These are phyloP conservation scores for Saccharomycopsis babjevae DNA, from an alignment of 805 yeast species.

Conservation along the genomic window DNA sequence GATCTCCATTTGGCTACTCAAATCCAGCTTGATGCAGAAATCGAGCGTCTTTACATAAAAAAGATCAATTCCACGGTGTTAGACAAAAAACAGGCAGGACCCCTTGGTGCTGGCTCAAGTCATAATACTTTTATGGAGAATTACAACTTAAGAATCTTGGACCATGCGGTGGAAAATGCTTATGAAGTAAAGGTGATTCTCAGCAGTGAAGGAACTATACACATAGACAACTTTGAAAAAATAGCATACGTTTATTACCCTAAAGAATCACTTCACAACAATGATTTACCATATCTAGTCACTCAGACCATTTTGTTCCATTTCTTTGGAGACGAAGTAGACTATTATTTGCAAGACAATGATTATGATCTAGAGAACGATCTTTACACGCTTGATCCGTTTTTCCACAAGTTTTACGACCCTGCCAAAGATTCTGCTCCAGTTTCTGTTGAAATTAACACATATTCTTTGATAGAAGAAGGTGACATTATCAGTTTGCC, in stretches of 20 bases:
- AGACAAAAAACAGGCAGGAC: neutral
- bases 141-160: constrained; percentile 13
- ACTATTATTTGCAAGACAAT: constrained; percentile 1
- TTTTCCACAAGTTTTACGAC: neutral
- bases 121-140: neutral
- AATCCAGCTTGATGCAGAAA: constrained; percentile 34
- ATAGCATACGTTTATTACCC: constrained; percentile 34
- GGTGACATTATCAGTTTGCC: neutral
- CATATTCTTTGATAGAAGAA: neutral
- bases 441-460: neutral
- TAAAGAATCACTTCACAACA: constrained; percentile 36
- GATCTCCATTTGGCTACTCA: constrained; percentile 53
- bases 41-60: constrained; percentile 22
- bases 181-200: constrained; percentile 31
- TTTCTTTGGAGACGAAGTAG: constrained; percentile 34
- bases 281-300: constrained; percentile 53
- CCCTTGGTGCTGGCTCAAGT: neutral
- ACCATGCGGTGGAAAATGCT: constrained; percentile 18
- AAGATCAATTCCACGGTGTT: constrained; percentile 16
- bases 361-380: neutral
- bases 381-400: neutral
- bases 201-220: constrained; percentile 34
- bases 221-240: constrained; percentile 32
- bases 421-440: neutral
- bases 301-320: constrained; percentile 42